Conservation (phyloP, 805 yeast species). For the Lipomyces starkeyi region DNA sequence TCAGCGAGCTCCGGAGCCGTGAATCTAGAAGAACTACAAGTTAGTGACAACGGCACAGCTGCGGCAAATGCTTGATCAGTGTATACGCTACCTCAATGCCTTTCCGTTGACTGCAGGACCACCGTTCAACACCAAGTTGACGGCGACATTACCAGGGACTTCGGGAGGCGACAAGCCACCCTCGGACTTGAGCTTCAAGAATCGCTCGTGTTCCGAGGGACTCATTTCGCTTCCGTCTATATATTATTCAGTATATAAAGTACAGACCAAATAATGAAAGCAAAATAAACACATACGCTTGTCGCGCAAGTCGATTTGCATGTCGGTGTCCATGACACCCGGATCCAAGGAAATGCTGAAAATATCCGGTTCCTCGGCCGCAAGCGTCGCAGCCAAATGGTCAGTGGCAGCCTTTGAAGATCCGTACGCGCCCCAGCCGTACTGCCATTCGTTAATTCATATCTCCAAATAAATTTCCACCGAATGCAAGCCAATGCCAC, state of each 20-base stretch:
- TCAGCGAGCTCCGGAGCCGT: conserved; percentile 27
- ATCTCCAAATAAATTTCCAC: neutral
- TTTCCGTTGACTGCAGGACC: conserved; percentile 69
- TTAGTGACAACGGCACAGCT: neutral
- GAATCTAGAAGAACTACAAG: conserved; percentile 12
- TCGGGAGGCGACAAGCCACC: conserved; percentile 67
- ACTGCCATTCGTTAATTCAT: conserved; percentile 40
- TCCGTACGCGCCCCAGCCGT: conserved; percentile 93
- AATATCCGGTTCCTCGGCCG: conserved; percentile 69
- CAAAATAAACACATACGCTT: conserved; percentile 44
- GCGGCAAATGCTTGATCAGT: conserved; percentile 45
- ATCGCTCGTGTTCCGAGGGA: conserved; percentile 61
- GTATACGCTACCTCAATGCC: conserved; percentile 59
- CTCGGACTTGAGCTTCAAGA: conserved; percentile 64
- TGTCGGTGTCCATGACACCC: conserved; percentile 89
- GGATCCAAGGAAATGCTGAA: conserved; percentile 81
- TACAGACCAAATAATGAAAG: neutral
- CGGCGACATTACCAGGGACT: conserved; percentile 74
- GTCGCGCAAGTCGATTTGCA: conserved; percentile 84
- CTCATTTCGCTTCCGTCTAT: conserved; percentile 63
- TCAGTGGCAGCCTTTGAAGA: conserved; percentile 90
- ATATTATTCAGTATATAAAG: neutral
- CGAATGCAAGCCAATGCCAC: conserved; percentile 19
- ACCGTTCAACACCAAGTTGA: conserved; percentile 67
- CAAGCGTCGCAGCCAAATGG: conserved; percentile 69